A percentile compares a stretch with the other conserved stretches of the same genome.
These are phyloP conservation scores for Termitomyces sp. DNA, from an alignment of 768 basidiomycete genomes.

Conservation along the genomic window DNA sequence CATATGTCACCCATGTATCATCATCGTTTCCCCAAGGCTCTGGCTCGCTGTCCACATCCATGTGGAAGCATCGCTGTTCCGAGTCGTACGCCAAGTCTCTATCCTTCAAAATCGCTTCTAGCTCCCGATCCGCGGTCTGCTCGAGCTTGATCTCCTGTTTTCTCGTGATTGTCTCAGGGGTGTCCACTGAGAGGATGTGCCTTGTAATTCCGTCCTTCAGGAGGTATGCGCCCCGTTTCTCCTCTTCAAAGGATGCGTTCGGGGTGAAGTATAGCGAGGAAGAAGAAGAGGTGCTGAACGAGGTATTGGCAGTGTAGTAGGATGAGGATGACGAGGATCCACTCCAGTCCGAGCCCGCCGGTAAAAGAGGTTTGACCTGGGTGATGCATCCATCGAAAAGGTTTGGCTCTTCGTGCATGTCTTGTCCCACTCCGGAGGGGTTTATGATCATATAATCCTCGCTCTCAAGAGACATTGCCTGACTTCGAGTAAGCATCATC, in stretches of 20 bases:
- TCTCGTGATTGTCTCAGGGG: background rate
- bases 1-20: background rate
- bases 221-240: background rate
- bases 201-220: background rate
- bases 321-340: background rate
- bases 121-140: constrained; percentile 1
- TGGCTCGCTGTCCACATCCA: background rate
- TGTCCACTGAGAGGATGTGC: background rate
- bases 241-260: background rate
- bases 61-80: background rate
- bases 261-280: constrained; percentile 1
- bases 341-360: background rate
- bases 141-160: background rate
- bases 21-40: background rate
- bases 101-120: background rate
- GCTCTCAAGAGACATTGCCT: background rate
- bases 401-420: background rate
- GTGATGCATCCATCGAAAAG: background rate
- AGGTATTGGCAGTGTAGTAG: background rate
- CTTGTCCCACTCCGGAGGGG: background rate
- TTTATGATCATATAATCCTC: background rate
- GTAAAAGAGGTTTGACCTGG: background rate
- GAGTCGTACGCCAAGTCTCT: background rate
- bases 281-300: background rate
- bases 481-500: background rate